Conservation (phyloP, 768 basidiomycete genomes). For the Lentinula lateritia region DNA sequence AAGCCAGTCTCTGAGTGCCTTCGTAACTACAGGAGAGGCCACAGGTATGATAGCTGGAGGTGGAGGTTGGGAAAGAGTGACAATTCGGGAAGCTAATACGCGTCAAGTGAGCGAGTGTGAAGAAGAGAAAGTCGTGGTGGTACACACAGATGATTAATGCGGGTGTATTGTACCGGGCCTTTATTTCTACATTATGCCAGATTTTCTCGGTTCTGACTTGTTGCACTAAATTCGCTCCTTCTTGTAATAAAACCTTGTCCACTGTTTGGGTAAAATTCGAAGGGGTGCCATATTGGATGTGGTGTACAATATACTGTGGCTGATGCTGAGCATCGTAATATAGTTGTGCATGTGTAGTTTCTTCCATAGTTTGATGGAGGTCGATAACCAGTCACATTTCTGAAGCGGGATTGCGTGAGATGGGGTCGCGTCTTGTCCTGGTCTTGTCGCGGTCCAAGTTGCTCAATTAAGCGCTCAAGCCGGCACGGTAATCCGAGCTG, state of each 20-base stretch:
- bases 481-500: not conserved
- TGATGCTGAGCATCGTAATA: not conserved
- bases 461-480: not conserved
- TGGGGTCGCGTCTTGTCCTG: not conserved
- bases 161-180: not conserved
- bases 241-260: not conserved
- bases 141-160: not conserved
- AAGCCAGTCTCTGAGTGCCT: not conserved
- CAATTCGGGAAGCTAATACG: not conserved
- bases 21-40: not conserved
- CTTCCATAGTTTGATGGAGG: not conserved
- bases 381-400: not conserved
- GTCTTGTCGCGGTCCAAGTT: not conserved
- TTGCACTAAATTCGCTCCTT: not conserved
- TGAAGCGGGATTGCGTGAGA: not conserved
- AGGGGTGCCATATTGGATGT: not conserved
- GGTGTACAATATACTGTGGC: not conserved
- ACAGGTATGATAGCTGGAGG: not conserved
- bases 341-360: not conserved
- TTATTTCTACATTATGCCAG: not conserved
- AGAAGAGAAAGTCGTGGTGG: not conserved
- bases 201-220: not conserved
- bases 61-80: not conserved
- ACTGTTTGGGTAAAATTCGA: not conserved
- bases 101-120: not conserved